Evolutionary conservation across 768 basidiomycete genomes (phyloP).

Genomic region (Phlebiopsis flavidoalba): DNA sequence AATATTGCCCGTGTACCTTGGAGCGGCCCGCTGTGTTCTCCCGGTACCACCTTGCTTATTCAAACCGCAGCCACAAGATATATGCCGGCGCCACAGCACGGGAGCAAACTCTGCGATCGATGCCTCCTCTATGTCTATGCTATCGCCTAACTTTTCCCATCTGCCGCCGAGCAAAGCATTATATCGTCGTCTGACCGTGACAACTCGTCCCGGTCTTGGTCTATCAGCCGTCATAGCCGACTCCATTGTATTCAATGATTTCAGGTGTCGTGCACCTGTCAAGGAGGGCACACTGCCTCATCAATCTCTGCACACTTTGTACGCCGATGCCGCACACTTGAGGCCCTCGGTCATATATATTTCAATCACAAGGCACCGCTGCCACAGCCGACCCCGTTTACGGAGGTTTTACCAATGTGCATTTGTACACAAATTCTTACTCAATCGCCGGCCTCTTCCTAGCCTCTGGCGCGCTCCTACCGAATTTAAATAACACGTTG

Average conservation of each 20-base stretch:
- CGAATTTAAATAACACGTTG: background rate
- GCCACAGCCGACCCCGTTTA: background rate
- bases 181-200: background rate
- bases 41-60: background rate
- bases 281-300: background rate
- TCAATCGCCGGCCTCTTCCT: background rate
- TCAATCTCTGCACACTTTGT: background rate
- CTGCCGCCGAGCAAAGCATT: background rate
- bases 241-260: background rate
- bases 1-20: no score
- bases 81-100: background rate
- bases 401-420: background rate
- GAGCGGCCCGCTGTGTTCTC: no score
- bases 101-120: background rate
- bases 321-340: no score
- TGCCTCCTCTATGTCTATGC: background rate
- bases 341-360: no score
- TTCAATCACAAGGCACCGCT: background rate
- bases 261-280: background rate
- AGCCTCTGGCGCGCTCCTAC: background rate
- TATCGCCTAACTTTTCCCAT: background rate
- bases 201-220: background rate
- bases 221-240: background rate
- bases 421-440: background rate
- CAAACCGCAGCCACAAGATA: background rate